Percentiles rank a stretch among this genome's conserved stretches.
phyloP scores from a whole-genome alignment of 2,329 filamentous ascomycete species.

The Lanzia echinophila region DNA sequence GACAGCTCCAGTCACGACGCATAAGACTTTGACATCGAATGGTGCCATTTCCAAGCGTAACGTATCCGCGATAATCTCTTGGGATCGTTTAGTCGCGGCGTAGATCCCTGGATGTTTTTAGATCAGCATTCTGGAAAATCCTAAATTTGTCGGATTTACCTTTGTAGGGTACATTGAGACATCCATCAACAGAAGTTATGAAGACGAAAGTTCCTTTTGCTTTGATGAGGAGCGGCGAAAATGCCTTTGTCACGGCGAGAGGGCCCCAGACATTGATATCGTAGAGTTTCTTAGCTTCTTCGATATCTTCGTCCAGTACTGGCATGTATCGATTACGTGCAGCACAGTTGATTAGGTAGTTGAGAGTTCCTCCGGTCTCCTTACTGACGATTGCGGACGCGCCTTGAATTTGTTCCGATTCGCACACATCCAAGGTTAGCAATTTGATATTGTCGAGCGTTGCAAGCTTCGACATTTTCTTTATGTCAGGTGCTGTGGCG shows the following conservation, averaged over 20 bases:
- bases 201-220: conserved; percentile 23
- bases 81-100: conserved; percentile 18
- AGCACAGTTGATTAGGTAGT: conserved; percentile 40
- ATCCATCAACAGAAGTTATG: conserved; percentile 34
- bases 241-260: conserved; percentile 32
- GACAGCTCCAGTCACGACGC: conserved; percentile 17
- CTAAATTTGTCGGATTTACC: too few species aligned
- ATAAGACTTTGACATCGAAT: conserved; percentile 20
- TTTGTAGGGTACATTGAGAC: conserved; percentile 11
- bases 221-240: conserved; percentile 29
- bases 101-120: conserved; percentile 9
- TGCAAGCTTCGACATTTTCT: conserved; percentile 31
- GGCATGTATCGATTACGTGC: conserved; percentile 26
- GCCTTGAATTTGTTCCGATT: conserved; percentile 29
- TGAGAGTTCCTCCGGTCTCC: conserved; percentile 35
- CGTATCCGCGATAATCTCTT: conserved; percentile 17
- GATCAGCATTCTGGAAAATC: not conserved
- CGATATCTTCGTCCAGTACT: conserved; percentile 26
- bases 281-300: conserved; percentile 28
- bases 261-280: conserved; percentile 30
- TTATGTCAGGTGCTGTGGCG: conserved; percentile 31
- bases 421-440: conserved; percentile 36
- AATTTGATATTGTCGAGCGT: conserved; percentile 31
- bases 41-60: conserved; percentile 17
- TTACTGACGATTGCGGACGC: conserved; percentile 28